Evolutionary conservation across 2,329 filamentous ascomycete genomes (phyloP).

Genomic region (Polytolypa hystricis): DNA sequence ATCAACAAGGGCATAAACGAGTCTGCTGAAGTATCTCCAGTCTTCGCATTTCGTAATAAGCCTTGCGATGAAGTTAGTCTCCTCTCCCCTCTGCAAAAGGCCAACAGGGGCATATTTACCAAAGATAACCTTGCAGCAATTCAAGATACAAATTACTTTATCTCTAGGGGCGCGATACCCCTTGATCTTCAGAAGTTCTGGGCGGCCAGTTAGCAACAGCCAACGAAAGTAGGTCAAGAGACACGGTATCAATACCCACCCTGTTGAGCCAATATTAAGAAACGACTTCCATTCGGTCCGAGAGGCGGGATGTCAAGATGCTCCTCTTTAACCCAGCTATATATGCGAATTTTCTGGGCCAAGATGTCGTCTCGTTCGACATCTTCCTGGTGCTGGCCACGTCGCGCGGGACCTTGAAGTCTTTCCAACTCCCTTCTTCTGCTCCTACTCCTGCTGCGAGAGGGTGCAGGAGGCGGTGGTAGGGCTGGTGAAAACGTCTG

Average conservation of each 20-base stretch:
- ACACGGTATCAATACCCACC: constrained; percentile 37
- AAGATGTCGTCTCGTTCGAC: constrained; percentile 94
- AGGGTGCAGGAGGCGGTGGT: constrained; percentile 61
- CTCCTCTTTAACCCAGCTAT: constrained; percentile 85
- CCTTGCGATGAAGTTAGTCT: too few species aligned
- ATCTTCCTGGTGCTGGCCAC: constrained; percentile 95
- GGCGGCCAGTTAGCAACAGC: constrained; percentile 16
- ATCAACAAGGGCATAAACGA: constrained; percentile 92
- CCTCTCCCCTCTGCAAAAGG: too few species aligned
- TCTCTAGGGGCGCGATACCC: constrained; percentile 93
- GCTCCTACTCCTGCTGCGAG: constrained; percentile 46
- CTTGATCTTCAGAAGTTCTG: constrained; percentile 90
- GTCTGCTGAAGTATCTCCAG: constrained; percentile 80
- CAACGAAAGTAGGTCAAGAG: not conserved
- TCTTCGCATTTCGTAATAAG: constrained; percentile 79
- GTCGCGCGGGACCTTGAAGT: constrained; percentile 65
- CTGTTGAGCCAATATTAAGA: constrained; percentile 80
- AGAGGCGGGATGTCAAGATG: constrained; percentile 86
- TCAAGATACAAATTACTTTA: constrained; percentile 96
- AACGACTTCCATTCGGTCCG: constrained; percentile 75
- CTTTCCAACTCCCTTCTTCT: constrained; percentile 58
- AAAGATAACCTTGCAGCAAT: constrained; percentile 99
- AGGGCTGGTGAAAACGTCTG: constrained; percentile 97
- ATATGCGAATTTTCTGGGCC: constrained; percentile 92
- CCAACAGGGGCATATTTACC: too few species aligned